Evolutionary conservation across 2,329 filamentous ascomycete species (phyloP).

Genomic region (Exophiala sp.): DNA sequence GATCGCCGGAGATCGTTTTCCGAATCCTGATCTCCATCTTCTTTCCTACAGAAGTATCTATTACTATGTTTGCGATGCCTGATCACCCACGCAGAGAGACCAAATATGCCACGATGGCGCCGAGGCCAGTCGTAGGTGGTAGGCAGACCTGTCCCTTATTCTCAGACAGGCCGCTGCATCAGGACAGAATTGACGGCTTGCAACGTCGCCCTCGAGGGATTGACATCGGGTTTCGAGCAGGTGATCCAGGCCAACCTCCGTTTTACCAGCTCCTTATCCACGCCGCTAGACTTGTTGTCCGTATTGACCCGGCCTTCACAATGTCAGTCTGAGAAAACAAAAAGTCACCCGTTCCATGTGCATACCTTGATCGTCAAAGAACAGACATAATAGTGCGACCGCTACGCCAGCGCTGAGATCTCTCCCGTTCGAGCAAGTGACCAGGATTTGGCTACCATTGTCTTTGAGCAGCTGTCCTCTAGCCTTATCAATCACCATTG

Average conservation of each 20-base stretch:
- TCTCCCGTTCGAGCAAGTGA: slow-evolving; percentile 70
- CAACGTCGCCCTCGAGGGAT: slow-evolving; percentile 75
- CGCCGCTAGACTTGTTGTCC: slow-evolving; percentile 24
- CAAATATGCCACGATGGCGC: no score
- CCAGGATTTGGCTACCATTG: slow-evolving; percentile 40
- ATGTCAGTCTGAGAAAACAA: not conserved
- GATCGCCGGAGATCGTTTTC: not conserved
- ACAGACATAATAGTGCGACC: slow-evolving; percentile 68
- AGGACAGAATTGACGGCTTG: slow-evolving; percentile 89
- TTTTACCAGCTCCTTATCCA: slow-evolving; percentile 73
- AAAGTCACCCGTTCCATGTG: slow-evolving; percentile 1
- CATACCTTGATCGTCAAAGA: slow-evolving; percentile 60
- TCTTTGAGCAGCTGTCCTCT: slow-evolving; percentile 32
- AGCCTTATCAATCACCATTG: slow-evolving; percentile 54
- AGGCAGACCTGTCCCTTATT: no score
- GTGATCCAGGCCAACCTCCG: slow-evolving; percentile 76
- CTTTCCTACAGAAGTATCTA: no score
- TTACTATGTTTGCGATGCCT: no score
- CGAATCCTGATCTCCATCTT: not conserved
- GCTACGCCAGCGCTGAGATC: slow-evolving; percentile 75
- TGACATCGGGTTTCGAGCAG: slow-evolving; percentile 68
- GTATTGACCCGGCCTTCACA: slow-evolving; percentile 11
- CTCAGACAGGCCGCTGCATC: slow-evolving; percentile 50
- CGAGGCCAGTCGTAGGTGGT: no score
- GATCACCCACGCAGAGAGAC: not conserved